Base-by-base conservation (phyloP, 2,329 filamentous ascomycete genomes). In the Aotearoamyces nothofagi region DNA sequence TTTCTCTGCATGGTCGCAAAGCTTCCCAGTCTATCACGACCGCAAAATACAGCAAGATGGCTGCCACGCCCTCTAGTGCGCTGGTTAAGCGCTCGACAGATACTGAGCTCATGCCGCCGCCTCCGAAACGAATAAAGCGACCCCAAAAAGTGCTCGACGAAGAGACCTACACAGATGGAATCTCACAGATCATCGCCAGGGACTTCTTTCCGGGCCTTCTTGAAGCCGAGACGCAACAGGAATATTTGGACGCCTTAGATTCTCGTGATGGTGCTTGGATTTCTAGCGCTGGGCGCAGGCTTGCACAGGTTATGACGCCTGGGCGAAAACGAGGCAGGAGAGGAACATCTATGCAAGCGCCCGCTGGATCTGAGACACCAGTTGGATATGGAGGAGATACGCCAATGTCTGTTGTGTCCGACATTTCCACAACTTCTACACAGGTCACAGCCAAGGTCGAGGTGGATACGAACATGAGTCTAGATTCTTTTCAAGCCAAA, bases 161-260 rank as follows among this genome's bases (percentile, higher is more conserved):
- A 61, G 87, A 98, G 42, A 74, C 78, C 30, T 98, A 98, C 53
- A 90, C 83, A 2, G 74, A 84, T 33, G 79, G 81, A 1, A 63
- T 98, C 15, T 93, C 86, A 0, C 78, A 90, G 42, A 96, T 98
- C 48, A 93, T 98, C 38, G 82, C 83, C 7, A 75, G 90, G 39
- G 90, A 98, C 60, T 98, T 92, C 60, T 98, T 96, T 46, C 90
- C 90, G 0, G 90, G 87, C 0, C 63, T 98, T 0, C 59, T 86
- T 4, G 84, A 96, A 50, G 76, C 75, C 9, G 75, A 92, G 43
- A 78, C 77, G 1, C 84, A 94, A 51, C 76, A 84, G 49, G 90
- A 98, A 44, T 96, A 94, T 42, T 62, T 98, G 16, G 78, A 92
- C 45, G 90, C 90, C 0, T 57, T 96, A 6, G 84, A 92, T 6